Conservation (phyloP, 495 filamentous ascomycete species). For the Rostrohypoxylon terebratum region DNA sequence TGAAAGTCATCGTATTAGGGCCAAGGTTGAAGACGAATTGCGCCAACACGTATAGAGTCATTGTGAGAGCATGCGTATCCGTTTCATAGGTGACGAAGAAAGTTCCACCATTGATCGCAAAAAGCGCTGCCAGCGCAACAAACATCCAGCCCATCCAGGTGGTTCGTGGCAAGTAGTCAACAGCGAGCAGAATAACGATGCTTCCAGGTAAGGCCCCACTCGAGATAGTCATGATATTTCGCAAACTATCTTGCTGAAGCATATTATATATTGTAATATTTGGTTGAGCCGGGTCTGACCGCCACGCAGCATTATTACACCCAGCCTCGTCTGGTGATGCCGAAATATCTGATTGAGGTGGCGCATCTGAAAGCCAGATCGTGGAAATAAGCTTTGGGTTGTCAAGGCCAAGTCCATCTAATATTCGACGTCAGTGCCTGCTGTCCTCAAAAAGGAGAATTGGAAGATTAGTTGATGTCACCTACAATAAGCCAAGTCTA, state of each 20-base stretch:
- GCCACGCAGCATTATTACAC: slow-evolving; percentile 56
- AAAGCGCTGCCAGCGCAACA: slow-evolving; percentile 52
- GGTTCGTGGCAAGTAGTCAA: slow-evolving; percentile 55
- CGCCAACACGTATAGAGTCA: slow-evolving; percentile 68
- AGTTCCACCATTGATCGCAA: slow-evolving; percentile 54
- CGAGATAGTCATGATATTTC: slow-evolving; percentile 54
- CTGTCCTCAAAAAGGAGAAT: background rate
- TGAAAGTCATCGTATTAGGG: slow-evolving; percentile 72
- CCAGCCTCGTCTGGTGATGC: slow-evolving; percentile 44
- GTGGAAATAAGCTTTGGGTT: slow-evolving; percentile 60
- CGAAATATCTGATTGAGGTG: slow-evolving; percentile 47
- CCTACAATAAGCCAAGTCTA: slow-evolving; percentile 64
- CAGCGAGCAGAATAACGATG: slow-evolving; percentile 50
- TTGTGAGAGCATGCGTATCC: slow-evolving; percentile 59
- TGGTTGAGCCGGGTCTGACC: slow-evolving; percentile 42
- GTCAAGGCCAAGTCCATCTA: slow-evolving; percentile 74
- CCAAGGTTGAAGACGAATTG: slow-evolving; percentile 75
- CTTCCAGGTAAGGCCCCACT: slow-evolving; percentile 55
- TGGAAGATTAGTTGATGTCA: background rate
- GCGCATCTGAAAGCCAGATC: slow-evolving; percentile 46
- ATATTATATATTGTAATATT: slow-evolving; percentile 49
- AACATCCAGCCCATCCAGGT: slow-evolving; percentile 55
- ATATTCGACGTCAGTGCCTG: background rate
- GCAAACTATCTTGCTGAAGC: slow-evolving; percentile 49
- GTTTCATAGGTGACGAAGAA: slow-evolving; percentile 49